Base-by-base conservation (phyloP, 495 filamentous ascomycete species). In the Aspergillus steynii region DNA sequence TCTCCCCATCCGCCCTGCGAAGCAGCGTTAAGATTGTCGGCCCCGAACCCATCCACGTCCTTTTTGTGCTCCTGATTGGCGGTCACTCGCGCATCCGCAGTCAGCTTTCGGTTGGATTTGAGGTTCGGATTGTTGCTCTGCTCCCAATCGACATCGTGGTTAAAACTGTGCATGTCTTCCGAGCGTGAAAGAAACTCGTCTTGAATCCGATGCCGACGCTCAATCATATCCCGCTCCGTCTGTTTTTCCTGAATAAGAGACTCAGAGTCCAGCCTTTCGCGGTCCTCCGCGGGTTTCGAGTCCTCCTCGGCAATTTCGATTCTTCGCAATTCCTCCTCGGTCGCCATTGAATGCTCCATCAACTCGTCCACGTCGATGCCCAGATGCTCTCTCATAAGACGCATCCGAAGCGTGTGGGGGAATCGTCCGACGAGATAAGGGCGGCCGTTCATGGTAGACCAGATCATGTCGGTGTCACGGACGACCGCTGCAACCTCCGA, bases 311-410 rank as follows among this genome's bases (percentile, higher is more conserved):
- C 76, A 7, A 74, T 71, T 51, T 80, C 69, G 28, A 78, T 77
- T 49, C 72, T 76, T 50, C 72, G 74, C n/a, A 76, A 58, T 59
- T 79, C 75, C 66, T 79, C 76, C 64, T 81, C 77, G 3, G 73
- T 75, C 10, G 72, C 69, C 26, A 80, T 83, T 64, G 96, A 91
- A 52, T 93, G 88, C 63, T 95, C 92, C 77, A 91, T 80, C 58
- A 96, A 83, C 68, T 90, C 92, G 69, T 99, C 95, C 25, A 96
- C 91, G 68, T 98, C 95, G 56, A 99, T 78, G 37, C 95, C 95
- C 42, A 99, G 82, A 81, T 99, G 95, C 74, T 99, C 95, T 62
- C 95, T 86, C 95, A 98, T 98, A 50, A 99, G 77, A 47, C 96
- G 86, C 81, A 97, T 88, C 3, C 95, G 90, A 61, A 99, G 85